These are phyloP conservation scores for Setaria viridis DNA, from an alignment of 202 grass and related monocot genomes.

Conservation along the genomic window DNA sequence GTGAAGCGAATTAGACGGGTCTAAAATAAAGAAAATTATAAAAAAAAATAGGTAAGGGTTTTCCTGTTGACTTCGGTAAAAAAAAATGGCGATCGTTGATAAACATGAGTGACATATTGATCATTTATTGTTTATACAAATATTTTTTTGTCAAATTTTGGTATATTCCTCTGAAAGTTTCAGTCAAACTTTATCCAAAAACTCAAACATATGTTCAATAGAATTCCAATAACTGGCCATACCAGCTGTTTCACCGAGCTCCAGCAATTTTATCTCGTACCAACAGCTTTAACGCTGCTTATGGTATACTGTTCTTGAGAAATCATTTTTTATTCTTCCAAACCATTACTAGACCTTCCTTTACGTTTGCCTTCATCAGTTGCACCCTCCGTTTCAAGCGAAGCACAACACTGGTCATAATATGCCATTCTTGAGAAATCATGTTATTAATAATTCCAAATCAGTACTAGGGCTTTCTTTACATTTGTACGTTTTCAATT, in stretches of 20 bases:
- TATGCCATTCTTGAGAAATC: neutral
- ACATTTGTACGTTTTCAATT: neutral
- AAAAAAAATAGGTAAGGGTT: too few relatives aligned
- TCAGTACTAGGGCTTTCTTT: neutral
- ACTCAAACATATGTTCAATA: neutral
- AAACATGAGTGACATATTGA: neutral
- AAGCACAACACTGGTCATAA: too few relatives aligned
- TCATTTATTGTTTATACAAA: neutral
- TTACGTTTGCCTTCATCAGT: neutral
- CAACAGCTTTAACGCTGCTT: neutral
- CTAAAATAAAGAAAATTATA: too few relatives aligned
- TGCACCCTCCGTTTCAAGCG: too few relatives aligned
- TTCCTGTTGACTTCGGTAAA: too few relatives aligned
- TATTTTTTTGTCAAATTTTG: neutral
- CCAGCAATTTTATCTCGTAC: neutral
- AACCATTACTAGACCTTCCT: neutral
- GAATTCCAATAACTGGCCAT: neutral
- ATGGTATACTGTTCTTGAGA: neutral
- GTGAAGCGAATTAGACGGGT: too few relatives aligned
- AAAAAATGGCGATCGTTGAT: neutral
- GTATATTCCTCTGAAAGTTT: neutral
- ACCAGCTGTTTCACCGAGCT: neutral
- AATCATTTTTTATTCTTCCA: neutral
- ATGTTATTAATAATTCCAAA: neutral
- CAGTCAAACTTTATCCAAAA: neutral